Evolutionary conservation across 2,329 filamentous ascomycete genomes (phyloP), one percentile per base, ranked within the genome.

Genomic region (Pestalotiopsis fici): DNA sequence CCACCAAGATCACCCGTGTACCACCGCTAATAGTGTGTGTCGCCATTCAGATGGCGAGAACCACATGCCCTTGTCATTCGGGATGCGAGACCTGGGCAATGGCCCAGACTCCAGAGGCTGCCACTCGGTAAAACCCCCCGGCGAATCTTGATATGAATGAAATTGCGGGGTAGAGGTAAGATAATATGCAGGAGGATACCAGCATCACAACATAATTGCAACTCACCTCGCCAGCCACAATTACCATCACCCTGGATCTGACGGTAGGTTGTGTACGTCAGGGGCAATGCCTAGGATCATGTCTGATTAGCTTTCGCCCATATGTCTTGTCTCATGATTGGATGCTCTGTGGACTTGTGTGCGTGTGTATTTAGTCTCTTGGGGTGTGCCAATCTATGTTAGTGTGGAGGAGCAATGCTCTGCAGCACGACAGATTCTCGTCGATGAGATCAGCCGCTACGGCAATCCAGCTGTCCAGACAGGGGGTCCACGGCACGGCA

Each of bases 221-320:
- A 83, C 90, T 84, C 86, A 98, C 95, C 96, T 91, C 95, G 89
- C 95, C 96, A 98, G 75, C 95, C 96, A 81, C 96, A 98, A 78
- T 97, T 97, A 68, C 96, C 96, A 81, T 98, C 95, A 65, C 96
- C 95, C 79, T 92, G 91, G 78, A 97, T 90, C 12, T 91, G 91
- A 66, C 96, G 93, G 77, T 95, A 97, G 77, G 94, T 91, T 23
- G 93, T 93, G 79, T 97, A 97, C 66, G 91, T 93, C 74, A 91
- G 86, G 6, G 94, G 92, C 65, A 99, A 86, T 23, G 90, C 87
- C 94, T 97, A 73, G 15, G 43, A 65, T 68, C 21, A 21, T 35
- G 66, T 39, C 59, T 31, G 54, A 27, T 65, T 9, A 39, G 31
- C 21, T 23, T 21, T 25, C 18, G 18, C 23, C n/a, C 21, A 21